Percentiles rank a stretch among this genome's conserved stretches.
Evolutionary conservation across 1,284 basidiomycete species (phyloP).

Genomic region (Anthracocystis setariae): DNA sequence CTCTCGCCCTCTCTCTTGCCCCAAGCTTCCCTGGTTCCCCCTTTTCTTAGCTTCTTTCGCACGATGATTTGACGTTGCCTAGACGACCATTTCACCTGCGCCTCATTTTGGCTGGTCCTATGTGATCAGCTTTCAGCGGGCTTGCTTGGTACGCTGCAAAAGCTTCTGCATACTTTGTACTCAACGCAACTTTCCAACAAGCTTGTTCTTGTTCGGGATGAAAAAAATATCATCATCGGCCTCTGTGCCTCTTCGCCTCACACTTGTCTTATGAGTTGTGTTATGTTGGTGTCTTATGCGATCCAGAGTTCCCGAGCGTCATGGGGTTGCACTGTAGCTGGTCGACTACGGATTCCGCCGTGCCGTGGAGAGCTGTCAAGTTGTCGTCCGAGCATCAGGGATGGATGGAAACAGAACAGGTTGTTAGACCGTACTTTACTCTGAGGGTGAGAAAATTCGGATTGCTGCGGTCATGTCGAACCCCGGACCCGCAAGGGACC

Average conservation of each 20-base stretch:
- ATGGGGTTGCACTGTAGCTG: too few relatives aligned
- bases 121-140: conserved; percentile 18
- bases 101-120: conserved; percentile 17
- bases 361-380: too few relatives aligned
- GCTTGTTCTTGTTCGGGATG: conserved; percentile 8
- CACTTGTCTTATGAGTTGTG: background rate
- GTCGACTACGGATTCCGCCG: too few relatives aligned
- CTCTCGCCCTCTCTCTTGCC: conserved; percentile 48
- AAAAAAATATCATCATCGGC: conserved; percentile 40
- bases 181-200: conserved; percentile 16
- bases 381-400: too few relatives aligned
- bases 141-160: conserved; percentile 16
- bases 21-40: conserved; percentile 43
- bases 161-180: conserved; percentile 15
- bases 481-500: conserved; percentile 23
- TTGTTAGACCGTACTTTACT: conserved; percentile 10
- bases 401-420: too few relatives aligned
- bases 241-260: conserved; percentile 25
- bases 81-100: background rate
- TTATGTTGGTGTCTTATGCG: background rate
- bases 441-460: background rate
- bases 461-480: conserved; percentile 43
- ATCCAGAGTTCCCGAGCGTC: background rate
- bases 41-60: conserved; percentile 40
- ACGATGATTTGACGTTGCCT: conserved; percentile 3